Percentiles rank a stretch among this genome's conserved stretches.
These are phyloP conservation scores for Verticillium klebahnii DNA, from an alignment of 2,329 filamentous ascomycete species.

Conservation along the genomic window DNA sequence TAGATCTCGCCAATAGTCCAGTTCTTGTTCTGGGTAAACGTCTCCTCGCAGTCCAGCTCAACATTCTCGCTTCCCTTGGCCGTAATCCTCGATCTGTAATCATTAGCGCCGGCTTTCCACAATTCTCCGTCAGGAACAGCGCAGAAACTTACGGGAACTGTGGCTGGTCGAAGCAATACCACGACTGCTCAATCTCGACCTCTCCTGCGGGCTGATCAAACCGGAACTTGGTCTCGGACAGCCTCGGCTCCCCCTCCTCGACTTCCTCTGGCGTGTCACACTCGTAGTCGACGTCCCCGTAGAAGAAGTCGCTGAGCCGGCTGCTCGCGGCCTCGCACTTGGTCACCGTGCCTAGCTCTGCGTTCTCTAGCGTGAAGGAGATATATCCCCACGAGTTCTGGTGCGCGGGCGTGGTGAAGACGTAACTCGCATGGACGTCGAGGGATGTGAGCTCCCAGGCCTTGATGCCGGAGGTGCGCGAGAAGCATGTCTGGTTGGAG, in stretches of 20 bases:
- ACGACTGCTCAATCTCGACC: conserved; percentile 43
- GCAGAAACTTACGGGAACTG: conserved; percentile 9
- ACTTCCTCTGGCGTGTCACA: conserved; percentile 30
- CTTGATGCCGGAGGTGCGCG: conserved; percentile 8
- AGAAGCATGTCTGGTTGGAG: conserved; percentile 11
- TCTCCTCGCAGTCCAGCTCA: conserved; percentile 23
- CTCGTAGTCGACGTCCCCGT: conserved; percentile 37
- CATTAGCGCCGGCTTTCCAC: not conserved
- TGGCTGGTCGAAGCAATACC: conserved; percentile 38
- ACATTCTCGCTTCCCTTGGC: conserved; percentile 20
- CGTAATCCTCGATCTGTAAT: conserved; percentile 18
- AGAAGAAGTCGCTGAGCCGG: conserved; percentile 45
- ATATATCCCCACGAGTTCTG: conserved; percentile 43
- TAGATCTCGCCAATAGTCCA: conserved; percentile 26
- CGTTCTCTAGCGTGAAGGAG: conserved; percentile 45
- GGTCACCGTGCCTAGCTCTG: conserved; percentile 30
- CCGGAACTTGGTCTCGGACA: conserved; percentile 32
- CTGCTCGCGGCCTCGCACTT: conserved; percentile 35
- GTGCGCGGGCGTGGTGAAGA: conserved; percentile 47
- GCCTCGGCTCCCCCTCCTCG: conserved; percentile 14
- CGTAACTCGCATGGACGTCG: conserved; percentile 42
- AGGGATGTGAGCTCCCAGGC: conserved; percentile 39
- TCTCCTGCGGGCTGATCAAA: conserved; percentile 30
- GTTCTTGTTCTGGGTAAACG: conserved; percentile 20
- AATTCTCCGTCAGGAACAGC: not conserved